Evolutionary conservation across 2,329 filamentous ascomycete species (phyloP), one percentile per base, ranked within the genome.

Genomic region (Daldinia sp.): DNA sequence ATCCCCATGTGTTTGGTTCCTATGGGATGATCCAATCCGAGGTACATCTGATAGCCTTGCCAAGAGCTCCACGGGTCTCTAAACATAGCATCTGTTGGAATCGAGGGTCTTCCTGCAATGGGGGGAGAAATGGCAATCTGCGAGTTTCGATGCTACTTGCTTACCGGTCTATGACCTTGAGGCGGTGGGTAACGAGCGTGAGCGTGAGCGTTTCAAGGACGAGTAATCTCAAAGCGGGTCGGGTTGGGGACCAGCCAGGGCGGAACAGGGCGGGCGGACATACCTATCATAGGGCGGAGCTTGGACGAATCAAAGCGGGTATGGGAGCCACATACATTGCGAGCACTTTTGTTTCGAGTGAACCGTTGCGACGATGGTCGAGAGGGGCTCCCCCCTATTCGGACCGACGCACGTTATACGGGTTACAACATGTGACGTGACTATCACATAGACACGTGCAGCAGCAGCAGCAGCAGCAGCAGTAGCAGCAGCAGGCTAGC

Each of bases 351-450:
- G 33, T 35, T 35, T 35, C 33, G 33, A 35, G 48, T 35, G 26
- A 9, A 9, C 37, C 23, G n/a, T 37, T 18, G n/a, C 33, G 18
- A 28, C 30, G 37, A 42, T 51, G 46, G 46, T 18, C 26, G 39
- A 28, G 39, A 33, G 35, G 37, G 54, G 39, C 20, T 7, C 13
- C 18, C 13, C 18, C 37, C 18, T 12, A 66, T 66, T 66, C 63
- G 63, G 63, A 56, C 63, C 63, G 63, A 66, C 51, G 26, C 30
- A 41, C 55, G 37, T 42, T 42, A 67, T 53, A 63, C 65, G 61
- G 68, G 65, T 65, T 68, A 63, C 68, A 56, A 37, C 68, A 70
- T 70, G 68, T 70, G 68, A 70, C 65, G 68, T 70, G 68, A 70
- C 65, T 59, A 37, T 59, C 48, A 60, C 42, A 37, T 30, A 51